These are phyloP conservation scores for Lachancea sp. DNA, from an alignment of 805 yeast genomes.

Conservation along the genomic window DNA sequence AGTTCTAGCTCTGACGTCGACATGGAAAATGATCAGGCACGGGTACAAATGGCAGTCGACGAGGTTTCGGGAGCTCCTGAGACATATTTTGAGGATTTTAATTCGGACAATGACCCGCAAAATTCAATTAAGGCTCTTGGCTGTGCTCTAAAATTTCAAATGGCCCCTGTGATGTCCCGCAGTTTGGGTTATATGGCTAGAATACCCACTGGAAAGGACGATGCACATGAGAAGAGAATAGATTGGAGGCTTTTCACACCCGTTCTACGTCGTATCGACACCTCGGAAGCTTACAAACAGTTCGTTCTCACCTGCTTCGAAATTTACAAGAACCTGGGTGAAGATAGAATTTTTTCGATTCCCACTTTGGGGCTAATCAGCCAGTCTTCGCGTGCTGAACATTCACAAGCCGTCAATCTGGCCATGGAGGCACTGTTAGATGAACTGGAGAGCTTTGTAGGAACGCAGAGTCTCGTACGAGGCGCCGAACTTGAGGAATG, in stretches of 20 bases:
- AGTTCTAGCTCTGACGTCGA: slow-evolving; percentile 16
- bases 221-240: slow-evolving; percentile 27
- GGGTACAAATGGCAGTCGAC: slow-evolving; percentile 19
- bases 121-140: slow-evolving; percentile 33
- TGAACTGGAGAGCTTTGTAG: slow-evolving; percentile 32
- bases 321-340: slow-evolving; percentile 44
- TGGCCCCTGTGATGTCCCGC: slow-evolving; percentile 39
- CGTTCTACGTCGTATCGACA: slow-evolving; percentile 35
- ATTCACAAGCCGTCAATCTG: slow-evolving; percentile 34
- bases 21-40: slow-evolving; percentile 8
- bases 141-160: slow-evolving; percentile 39
- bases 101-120: slow-evolving; percentile 20
- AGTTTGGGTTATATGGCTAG: slow-evolving; percentile 38
- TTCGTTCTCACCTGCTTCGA: slow-evolving; percentile 49
- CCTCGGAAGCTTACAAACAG: slow-evolving; percentile 37
- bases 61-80: slow-evolving; percentile 20
- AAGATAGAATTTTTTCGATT: slow-evolving; percentile 37
- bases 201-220: not conserved
- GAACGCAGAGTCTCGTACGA: slow-evolving; percentile 28
- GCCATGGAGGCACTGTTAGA: slow-evolving; percentile 32
- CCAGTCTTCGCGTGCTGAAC: slow-evolving; percentile 31
- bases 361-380: slow-evolving; percentile 38
- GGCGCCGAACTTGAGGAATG: slow-evolving; percentile 40
- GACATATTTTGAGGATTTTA: slow-evolving; percentile 7
- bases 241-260: slow-evolving; percentile 41